Conservation (phyloP, 1,139 yeast genomes). For the Torulaspora pretoriensis region DNA sequence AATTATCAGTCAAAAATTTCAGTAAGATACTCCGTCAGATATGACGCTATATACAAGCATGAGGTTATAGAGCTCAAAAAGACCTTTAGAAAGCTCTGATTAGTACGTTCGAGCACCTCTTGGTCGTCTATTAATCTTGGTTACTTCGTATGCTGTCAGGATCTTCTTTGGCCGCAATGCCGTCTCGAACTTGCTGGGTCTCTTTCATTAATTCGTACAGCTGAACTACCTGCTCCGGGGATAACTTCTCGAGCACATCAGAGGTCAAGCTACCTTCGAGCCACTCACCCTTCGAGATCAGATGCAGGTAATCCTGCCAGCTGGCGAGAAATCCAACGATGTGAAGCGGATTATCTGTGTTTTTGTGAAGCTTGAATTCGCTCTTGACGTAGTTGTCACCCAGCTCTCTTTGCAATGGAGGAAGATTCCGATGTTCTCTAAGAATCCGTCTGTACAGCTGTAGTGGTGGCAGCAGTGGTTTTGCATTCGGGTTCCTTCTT, state of each 20-base stretch:
- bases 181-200: conserved; percentile 38
- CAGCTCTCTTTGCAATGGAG: conserved; percentile 62
- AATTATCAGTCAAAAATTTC: conserved; percentile 2
- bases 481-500: conserved; percentile 33
- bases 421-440: conserved; percentile 70
- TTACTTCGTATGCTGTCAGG: background rate
- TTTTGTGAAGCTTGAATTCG: conserved; percentile 84
- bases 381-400: conserved; percentile 89
- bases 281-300: conserved; percentile 77
- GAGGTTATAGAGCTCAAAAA: background rate
- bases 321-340: conserved; percentile 88
- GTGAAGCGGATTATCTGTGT: conserved; percentile 82
- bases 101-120: background rate
- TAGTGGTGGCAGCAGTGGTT: conserved; percentile 77
- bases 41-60: conserved; percentile 1
- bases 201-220: conserved; percentile 68
- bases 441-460: conserved; percentile 69
- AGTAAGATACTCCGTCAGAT: background rate
- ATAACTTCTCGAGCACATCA: conserved; percentile 71
- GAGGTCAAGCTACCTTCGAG: conserved; percentile 60
- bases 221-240: conserved; percentile 90
- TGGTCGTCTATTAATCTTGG: background rate
- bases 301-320: conserved; percentile 86
- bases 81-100: background rate
- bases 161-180: conserved; percentile 10